A percentile compares a stretch with the other conserved stretches of the same genome.
phyloP scores from a whole-genome alignment of 225 moss, liverwort and hornwort genomes.

The Antitrichia curtipendula region DNA sequence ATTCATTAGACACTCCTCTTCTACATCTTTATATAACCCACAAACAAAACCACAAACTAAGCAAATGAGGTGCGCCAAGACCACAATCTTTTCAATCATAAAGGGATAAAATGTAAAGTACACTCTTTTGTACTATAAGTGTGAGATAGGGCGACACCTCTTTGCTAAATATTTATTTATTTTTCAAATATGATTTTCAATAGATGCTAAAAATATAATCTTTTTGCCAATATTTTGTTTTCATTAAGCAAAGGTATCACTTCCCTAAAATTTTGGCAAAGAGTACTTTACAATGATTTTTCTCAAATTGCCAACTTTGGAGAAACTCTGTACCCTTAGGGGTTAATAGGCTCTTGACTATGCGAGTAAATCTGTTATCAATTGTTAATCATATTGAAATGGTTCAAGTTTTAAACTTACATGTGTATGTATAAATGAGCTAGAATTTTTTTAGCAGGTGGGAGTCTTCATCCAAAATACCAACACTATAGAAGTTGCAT shows the following conservation, averaged over 20 bases:
- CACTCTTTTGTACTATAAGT: not conserved
- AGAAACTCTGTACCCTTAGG: no score
- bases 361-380: not conserved
- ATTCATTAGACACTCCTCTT: not conserved
- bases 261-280: not conserved
- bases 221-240: not conserved
- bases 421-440: not conserved
- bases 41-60: not conserved
- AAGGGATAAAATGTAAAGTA: not conserved
- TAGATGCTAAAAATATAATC: not conserved
- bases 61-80: not conserved
- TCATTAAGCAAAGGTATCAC: rapidly evolving
- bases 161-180: not conserved
- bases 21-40: not conserved
- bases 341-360: no score
- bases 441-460: not conserved
- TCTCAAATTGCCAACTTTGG: no score
- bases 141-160: rapidly evolving
- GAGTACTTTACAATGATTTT: no score
- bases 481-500: no score
- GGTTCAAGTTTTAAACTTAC: not conserved
- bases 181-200: rapidly evolving
- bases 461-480: not conserved
- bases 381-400: not conserved
- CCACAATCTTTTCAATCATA: not conserved